Evolutionary conservation across 306 rosid species (phyloP), one percentile per base, ranked within the genome.

Genomic region (Inga laurina): DNA sequence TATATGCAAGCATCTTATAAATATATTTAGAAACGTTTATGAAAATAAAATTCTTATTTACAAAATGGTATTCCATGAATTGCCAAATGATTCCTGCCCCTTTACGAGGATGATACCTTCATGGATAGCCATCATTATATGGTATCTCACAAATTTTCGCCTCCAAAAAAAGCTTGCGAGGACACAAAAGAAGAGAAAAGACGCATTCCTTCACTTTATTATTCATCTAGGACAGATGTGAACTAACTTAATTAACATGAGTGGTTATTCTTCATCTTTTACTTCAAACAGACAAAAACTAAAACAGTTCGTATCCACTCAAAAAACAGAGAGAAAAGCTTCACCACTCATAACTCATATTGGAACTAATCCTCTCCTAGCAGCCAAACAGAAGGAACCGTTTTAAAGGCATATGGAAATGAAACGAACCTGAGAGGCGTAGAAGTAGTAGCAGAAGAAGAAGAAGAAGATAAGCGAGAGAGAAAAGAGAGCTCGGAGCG

Each of bases 401-500:
- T 44, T 71, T 41, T 2, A 13, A 44, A 46, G 10, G 41, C 14
- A 27, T 27, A 7, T 48, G 30, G 5, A 34, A 68, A 56, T 66
- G 61, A 79, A 48, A 30, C 77, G 59, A 19, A 92, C 97, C 97
- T 94, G 85, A 89, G 93, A 45, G 90, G 82, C 9, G 75, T 13
- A 45, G 77, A 81, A 69, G 24, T 51, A 32, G 66, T 9, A 52
- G 76, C 57, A 57, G 68, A 24, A 62, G 68, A 27, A 61, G 76
- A 85, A 71, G 76, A 85, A 71, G 88, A 57, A 74, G 92, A 72
- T 81, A 81, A 76, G 74, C 88, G 88, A 76, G 88, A 89, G 82
- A 95, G 97, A 78, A 93, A 95, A 79, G 69, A 21, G 69, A 92
- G 93, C 73, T 95, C 99, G 35, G 94, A 88, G 61, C 49, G 80